Evolutionary conservation across 768 basidiomycete species (phyloP).

Genomic region (Strobilomyces dryophilus): DNA sequence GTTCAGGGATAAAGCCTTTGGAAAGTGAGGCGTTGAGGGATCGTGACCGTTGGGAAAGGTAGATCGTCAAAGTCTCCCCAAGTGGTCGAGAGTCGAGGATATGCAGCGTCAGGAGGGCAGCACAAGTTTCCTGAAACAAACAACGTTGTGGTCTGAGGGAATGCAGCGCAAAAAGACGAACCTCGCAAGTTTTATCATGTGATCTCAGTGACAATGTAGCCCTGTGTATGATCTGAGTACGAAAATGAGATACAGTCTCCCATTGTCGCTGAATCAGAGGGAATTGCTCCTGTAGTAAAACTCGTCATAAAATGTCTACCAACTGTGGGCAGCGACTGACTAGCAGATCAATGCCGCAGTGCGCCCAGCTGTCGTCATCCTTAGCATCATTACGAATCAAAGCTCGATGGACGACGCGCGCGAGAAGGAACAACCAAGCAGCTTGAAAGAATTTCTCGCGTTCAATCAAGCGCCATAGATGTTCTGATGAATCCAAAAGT

Average conservation of each 20-base stretch:
- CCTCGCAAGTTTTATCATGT: slow-evolving; percentile 46
- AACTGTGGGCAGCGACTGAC: slow-evolving; percentile 35
- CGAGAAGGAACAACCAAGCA: slow-evolving; percentile 82
- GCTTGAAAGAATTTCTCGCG: slow-evolving; percentile 75
- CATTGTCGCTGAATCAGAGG: slow-evolving; percentile 90
- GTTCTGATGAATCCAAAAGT: slow-evolving; percentile 88
- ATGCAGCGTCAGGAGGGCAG: slow-evolving; percentile 77
- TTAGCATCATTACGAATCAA: slow-evolving; percentile 61
- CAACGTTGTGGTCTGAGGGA: not conserved
- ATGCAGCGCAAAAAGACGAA: slow-evolving; percentile 26
- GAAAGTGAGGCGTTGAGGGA: slow-evolving; percentile 46
- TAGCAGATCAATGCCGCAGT: slow-evolving; percentile 57
- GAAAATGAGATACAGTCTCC: slow-evolving; percentile 85
- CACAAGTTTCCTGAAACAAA: slow-evolving; percentile 58
- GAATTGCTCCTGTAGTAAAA: slow-evolving; percentile 62
- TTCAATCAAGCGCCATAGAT: slow-evolving; percentile 85
- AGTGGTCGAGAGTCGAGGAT: slow-evolving; percentile 86
- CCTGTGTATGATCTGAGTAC: slow-evolving; percentile 82
- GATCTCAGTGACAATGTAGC: slow-evolving; percentile 81
- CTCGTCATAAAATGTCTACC: not conserved
- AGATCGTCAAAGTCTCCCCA: slow-evolving; percentile 62
- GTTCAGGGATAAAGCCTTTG: slow-evolving; percentile 23
- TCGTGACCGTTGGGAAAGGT: slow-evolving; percentile 68
- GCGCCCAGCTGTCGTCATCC: slow-evolving; percentile 57
- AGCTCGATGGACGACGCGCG: slow-evolving; percentile 79